Evolutionary conservation across 768 basidiomycete genomes (phyloP).

Genomic region (Sporobolomyces roseus): DNA sequence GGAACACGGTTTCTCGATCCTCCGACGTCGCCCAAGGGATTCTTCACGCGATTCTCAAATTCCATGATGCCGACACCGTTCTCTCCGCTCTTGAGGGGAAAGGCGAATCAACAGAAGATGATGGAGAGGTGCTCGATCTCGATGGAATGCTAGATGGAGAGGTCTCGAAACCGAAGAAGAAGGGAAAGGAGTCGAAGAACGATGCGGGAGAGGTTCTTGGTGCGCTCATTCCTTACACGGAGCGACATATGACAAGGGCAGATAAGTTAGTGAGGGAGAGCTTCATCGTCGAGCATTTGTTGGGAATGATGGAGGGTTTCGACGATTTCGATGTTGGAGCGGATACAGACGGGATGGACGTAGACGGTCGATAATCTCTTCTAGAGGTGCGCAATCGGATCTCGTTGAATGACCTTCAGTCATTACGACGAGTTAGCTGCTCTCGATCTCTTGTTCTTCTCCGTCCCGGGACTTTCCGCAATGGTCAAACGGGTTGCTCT

Average conservation of each 20-base stretch:
- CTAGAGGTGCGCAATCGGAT: too few species aligned
- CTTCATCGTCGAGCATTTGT: conserved; percentile 72
- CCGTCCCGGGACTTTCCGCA: too few species aligned
- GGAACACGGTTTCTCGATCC: conserved; percentile 93
- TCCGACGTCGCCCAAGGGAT: conserved; percentile 78
- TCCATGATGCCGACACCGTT: conserved; percentile 70
- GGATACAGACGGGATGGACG: conserved; percentile 13
- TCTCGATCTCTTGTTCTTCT: too few species aligned
- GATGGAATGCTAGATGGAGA: conserved; percentile 30
- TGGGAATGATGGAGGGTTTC: conserved; percentile 42
- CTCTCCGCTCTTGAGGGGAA: conserved; percentile 59
- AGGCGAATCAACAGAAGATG: conserved; percentile 6
- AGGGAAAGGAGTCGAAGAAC: conserved; percentile 18
- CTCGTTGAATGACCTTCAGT: too few species aligned
- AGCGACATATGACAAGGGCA: conserved; percentile 79
- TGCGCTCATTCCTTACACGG: conserved; percentile 86
- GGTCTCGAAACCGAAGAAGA: conserved; percentile 47
- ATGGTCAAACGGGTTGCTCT: too few species aligned
- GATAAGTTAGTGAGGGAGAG: conserved; percentile 89
- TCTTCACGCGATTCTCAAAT: conserved; percentile 73
- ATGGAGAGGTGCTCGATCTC: conserved; percentile 36
- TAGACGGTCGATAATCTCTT: conserved; percentile 3
- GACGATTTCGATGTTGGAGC: conserved; percentile 37
- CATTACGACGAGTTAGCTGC: too few species aligned
- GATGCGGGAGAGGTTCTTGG: conserved; percentile 71